Base-by-base conservation (phyloP, 768 basidiomycete genomes). In the Basidioascus undulatus region DNA sequence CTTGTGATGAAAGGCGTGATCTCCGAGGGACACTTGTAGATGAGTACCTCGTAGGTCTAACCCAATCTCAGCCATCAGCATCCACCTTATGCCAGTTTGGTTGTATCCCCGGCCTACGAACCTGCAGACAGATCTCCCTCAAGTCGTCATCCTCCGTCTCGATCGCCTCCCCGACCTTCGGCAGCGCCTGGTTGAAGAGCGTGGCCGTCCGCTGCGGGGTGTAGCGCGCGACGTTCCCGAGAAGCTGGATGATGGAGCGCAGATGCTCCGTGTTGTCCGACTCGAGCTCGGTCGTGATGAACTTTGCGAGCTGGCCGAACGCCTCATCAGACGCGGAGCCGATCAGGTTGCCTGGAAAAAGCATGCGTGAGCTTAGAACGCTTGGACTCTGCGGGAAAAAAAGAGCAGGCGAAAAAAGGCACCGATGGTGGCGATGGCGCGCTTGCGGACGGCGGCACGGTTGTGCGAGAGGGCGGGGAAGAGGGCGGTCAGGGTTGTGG, bases 381-480 rank as follows among this genome's bases (percentile, higher is more conserved):
- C 74, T 77, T 3, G 77, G 80, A 47, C 74, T 65, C 59, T 83
- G 71, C 55, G 71, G 72, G 45, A 76, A 77, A 13, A 76, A 10
- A 45, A 62, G 63, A 21, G 71, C 66, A 30, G 63, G 56, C 57
- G 16, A 76, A 67, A 51, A 66, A 71, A 13, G 75, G 72, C 25
- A 71, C 61, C 31, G 69, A 70, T 8, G 76, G 74, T 32, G 71
- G 70, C 13, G 74, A 94, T 86, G 3, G 83, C 79, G 39, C 86
- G 76, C 62, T 96, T 96, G 38, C 87, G 72, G 40, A 96, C 80
- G 0, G 83, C 82, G 9, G 78, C 70, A 4, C 84, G 74, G 7
- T 66, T 53, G 59, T 77, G 79, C n/a, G 64, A 66, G 35, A 82
- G 68, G 11, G 62, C 50, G 33, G 58, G 58, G 12, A 55, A 56